phyloP scores from a whole-genome alignment of 139 green algal species.

The Closterium sp. region DNA sequence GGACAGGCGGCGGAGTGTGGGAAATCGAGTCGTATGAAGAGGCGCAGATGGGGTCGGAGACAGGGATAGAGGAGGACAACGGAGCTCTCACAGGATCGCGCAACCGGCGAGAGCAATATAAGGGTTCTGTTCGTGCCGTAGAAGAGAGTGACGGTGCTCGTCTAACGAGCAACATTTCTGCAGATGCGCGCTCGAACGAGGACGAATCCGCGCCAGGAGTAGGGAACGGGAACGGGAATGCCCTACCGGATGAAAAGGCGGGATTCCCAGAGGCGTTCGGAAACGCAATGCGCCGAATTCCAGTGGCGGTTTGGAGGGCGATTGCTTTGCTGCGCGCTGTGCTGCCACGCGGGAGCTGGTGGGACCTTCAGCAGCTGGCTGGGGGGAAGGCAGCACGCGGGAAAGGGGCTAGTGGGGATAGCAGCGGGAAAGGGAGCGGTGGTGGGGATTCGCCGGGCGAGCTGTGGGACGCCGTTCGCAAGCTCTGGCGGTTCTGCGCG shows the following conservation, averaged over 20 bases:
- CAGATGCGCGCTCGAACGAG: background rate
- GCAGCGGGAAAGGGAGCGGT: background rate
- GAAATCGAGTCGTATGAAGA: background rate
- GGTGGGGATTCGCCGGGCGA: background rate
- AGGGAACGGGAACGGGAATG: background rate
- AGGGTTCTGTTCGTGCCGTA: background rate
- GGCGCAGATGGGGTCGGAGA: background rate
- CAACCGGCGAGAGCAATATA: background rate
- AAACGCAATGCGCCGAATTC: background rate
- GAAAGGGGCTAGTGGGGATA: background rate
- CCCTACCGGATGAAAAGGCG: background rate
- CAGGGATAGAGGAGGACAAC: background rate
- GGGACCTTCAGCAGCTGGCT: background rate
- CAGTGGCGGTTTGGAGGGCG: background rate
- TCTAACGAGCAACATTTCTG: background rate
- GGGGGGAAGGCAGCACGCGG: background rate
- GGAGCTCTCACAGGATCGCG: background rate
- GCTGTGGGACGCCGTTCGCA: background rate
- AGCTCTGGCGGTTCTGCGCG: background rate
- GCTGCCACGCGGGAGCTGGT: conserved; percentile 15
- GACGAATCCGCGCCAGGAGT: background rate
- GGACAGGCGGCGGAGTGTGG: background rate
- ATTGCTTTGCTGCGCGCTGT: background rate
- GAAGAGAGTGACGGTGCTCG: background rate
- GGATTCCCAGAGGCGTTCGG: background rate